A percentile compares a stretch with the other conserved stretches of the same genome.
Evolutionary conservation across 106 monocot genomes (phyloP).

Genomic region (Dendrobium nobile): DNA sequence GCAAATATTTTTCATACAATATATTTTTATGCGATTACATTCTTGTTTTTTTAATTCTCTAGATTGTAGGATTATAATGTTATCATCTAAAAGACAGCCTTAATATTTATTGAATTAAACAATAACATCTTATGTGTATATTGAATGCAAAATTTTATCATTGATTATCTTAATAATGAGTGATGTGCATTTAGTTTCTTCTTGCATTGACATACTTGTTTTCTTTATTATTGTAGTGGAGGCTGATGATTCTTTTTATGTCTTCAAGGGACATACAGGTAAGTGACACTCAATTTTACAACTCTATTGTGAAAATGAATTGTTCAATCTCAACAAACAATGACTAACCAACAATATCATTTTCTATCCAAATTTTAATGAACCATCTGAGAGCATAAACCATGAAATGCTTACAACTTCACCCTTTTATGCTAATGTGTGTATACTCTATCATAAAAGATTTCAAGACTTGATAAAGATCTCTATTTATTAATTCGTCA

Average conservation of each 20-base stretch:
- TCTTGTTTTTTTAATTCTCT: too few relatives aligned
- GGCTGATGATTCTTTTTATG: constrained; percentile 53
- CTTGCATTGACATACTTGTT: neutral
- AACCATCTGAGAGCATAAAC: neutral
- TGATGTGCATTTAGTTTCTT: neutral
- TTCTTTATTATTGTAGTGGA: constrained; percentile 33
- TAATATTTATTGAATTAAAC: neutral
- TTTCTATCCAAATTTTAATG: neutral
- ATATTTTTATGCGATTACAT: too few relatives aligned
- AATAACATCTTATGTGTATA: neutral
- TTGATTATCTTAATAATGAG: neutral
- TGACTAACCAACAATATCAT: neutral
- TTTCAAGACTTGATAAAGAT: neutral
- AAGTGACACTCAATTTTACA: neutral
- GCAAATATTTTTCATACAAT: too few relatives aligned
- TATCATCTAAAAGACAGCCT: neutral
- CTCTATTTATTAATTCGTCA: neutral
- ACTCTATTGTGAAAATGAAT: neutral
- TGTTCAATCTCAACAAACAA: neutral
- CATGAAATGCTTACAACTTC: neutral
- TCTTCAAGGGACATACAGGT: constrained; percentile 54
- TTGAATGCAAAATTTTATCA: neutral
- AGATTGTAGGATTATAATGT: neutral
- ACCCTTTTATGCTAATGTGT: neutral
- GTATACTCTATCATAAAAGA: too few relatives aligned